phyloP scores from a whole-genome alignment of 768 basidiomycete species.

The Mycena sanguinolenta region DNA sequence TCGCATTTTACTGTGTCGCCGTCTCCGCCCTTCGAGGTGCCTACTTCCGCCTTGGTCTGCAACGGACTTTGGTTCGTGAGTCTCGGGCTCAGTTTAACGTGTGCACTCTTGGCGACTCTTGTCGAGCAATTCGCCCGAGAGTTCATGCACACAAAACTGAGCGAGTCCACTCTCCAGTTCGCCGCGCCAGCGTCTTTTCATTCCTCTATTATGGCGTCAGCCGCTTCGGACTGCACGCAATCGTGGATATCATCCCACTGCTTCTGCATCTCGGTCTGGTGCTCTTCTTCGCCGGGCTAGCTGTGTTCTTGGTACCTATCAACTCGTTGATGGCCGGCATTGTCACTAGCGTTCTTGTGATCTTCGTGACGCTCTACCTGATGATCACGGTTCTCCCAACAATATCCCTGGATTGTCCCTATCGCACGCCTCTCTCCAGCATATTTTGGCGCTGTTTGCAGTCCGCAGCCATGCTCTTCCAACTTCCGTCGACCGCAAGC shows the following conservation, averaged over 20 bases:
- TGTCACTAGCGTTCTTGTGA: conserved; percentile 3
- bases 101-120: conserved; percentile 24
- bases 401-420: conserved; percentile 22
- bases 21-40: not conserved
- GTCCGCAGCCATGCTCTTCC: not conserved
- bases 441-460: conserved; percentile 23
- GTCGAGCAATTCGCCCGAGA: conserved; percentile 29
- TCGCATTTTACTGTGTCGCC: conserved; percentile 14
- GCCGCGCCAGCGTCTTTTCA: conserved; percentile 23
- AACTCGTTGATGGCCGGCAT: conserved; percentile 16
- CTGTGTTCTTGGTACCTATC: conserved; percentile 15
- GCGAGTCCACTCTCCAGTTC: conserved; percentile 10
- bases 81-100: conserved; percentile 19
- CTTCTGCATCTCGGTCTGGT: conserved; percentile 21
- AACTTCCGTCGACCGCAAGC: conserved; percentile 1
- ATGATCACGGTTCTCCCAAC: conserved; percentile 10
- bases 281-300: conserved; percentile 22
- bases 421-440: conserved; percentile 22
- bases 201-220: conserved; percentile 23
- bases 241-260: conserved; percentile 28
- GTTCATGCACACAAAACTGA: conserved; percentile 19
- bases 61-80: conserved; percentile 29
- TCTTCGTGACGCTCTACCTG: conserved; percentile 5
- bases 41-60: conserved; percentile 6
- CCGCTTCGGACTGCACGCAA: conserved; percentile 22